These are phyloP conservation scores for Yamadazyma endophytica DNA, from an alignment of 805 yeast genomes.

Conservation along the genomic window DNA sequence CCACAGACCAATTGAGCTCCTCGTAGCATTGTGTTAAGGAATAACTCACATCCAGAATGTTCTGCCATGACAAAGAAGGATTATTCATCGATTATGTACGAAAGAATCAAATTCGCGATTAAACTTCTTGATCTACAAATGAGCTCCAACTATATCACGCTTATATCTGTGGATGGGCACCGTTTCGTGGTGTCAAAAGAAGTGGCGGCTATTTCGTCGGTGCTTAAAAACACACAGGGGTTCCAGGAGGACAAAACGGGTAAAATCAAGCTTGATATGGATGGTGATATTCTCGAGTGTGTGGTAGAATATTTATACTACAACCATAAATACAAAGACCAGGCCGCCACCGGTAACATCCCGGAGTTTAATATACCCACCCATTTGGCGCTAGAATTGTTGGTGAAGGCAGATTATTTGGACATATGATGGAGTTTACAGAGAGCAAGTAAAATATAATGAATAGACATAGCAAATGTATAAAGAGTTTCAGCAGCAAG, in stretches of 20 bases:
- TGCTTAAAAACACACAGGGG: conserved; percentile 46
- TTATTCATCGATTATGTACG: no score
- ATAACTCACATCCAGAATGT: conserved; percentile 67
- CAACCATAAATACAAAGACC: conserved; percentile 60
- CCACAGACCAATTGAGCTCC: conserved; percentile 46
- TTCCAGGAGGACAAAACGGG: conserved; percentile 59
- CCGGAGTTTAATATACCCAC: conserved; percentile 93
- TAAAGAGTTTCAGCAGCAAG: neutral
- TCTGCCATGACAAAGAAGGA: conserved; percentile 72
- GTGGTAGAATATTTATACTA: conserved; percentile 84
- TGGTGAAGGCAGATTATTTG: conserved; percentile 90
- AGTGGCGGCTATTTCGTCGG: conserved; percentile 71
- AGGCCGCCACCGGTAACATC: conserved; percentile 48
- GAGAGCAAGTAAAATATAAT: neutral
- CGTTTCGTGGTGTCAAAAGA: conserved; percentile 60
- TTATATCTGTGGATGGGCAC: conserved; percentile 71
- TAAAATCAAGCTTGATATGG: conserved; percentile 59
- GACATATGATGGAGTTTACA: conserved; percentile 50
- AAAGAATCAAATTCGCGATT: no score
- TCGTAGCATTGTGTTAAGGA: conserved; percentile 55
- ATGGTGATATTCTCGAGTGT: conserved; percentile 67
- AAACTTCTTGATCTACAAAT: no score
- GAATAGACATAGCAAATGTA: no score
- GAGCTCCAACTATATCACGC: no score
- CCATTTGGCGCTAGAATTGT: conserved; percentile 84